Conservation (phyloP, 176 grass and related monocot genomes). For the Puya raimondii region DNA sequence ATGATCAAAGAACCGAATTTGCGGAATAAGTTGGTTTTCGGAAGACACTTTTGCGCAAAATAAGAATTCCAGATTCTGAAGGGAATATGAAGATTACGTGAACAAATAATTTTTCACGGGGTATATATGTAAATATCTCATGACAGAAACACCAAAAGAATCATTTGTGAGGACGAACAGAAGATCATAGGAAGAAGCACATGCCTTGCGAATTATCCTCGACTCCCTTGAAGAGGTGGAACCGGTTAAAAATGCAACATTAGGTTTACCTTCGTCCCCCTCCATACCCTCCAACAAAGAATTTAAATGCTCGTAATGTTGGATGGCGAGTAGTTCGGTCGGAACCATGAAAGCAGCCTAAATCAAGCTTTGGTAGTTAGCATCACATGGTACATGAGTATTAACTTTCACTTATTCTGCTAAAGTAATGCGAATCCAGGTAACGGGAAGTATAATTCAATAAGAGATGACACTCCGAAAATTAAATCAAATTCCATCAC, state of each 20-base stretch:
- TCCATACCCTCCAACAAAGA: slow-evolving; percentile 74
- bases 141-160: not conserved
- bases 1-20: not conserved
- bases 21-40: not conserved
- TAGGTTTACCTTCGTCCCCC: slow-evolving; percentile 52
- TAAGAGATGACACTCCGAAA: too few relatives aligned
- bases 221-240: slow-evolving; percentile 67
- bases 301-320: slow-evolving; percentile 71
- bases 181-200: slow-evolving; percentile 19
- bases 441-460: too few relatives aligned
- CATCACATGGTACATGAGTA: not conserved
- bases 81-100: too few relatives aligned
- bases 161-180: not conserved
- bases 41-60: too few relatives aligned
- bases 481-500: too few relatives aligned
- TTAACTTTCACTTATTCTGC: not conserved
- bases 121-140: not conserved
- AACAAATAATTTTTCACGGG: not conserved
- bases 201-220: slow-evolving; percentile 63
- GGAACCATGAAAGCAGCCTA: slow-evolving; percentile 98
- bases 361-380: slow-evolving; percentile 12
- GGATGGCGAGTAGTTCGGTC: slow-evolving; percentile 76
- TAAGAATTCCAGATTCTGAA: too few relatives aligned
- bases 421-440: not conserved
- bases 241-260: slow-evolving; percentile 78